A percentile compares a stretch with the other conserved stretches of the same genome.
Evolutionary conservation across 2,329 filamentous ascomycete species (phyloP).

Genomic region (Penicillium digitatum): DNA sequence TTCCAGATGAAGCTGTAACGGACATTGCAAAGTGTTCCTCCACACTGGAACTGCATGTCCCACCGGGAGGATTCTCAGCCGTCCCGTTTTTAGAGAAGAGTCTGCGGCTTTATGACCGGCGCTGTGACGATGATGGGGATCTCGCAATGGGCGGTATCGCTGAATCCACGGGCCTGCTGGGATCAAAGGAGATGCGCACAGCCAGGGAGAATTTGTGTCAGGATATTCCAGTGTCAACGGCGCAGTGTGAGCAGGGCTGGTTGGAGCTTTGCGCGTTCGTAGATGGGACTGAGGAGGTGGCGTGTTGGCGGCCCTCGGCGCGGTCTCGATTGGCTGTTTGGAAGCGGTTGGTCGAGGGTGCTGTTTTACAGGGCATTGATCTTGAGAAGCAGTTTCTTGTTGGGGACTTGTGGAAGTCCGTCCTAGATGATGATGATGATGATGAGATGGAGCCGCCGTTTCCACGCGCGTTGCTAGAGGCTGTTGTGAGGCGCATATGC

Average conservation of each 20-base stretch:
- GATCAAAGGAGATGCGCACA: constrained; percentile 24
- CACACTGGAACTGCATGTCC: constrained; percentile 44
- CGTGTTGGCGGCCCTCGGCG: constrained; percentile 48
- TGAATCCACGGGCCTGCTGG: constrained; percentile 24
- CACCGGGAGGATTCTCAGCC: constrained; percentile 32
- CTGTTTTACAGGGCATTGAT: constrained; percentile 40
- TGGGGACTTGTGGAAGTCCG: constrained; percentile 39
- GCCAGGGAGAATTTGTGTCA: constrained; percentile 43
- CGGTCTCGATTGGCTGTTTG: constrained; percentile 48
- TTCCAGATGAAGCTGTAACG: constrained; percentile 34
- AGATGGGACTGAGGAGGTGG: constrained; percentile 23
- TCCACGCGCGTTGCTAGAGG: constrained; percentile 36
- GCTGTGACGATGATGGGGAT: constrained; percentile 19
- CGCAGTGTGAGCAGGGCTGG: constrained; percentile 52
- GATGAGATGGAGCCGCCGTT: constrained; percentile 27
- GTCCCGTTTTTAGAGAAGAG: constrained; percentile 28
- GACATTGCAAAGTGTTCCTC: constrained; percentile 45
- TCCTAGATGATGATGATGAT: constrained; percentile 38
- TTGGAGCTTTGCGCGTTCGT: constrained; percentile 53
- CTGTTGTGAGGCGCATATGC: constrained; percentile 36
- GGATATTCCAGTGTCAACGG: constrained; percentile 51
- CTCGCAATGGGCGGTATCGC: constrained; percentile 17
- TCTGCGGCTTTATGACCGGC: constrained; percentile 31
- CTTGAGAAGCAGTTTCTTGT: constrained; percentile 42
- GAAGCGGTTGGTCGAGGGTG: constrained; percentile 41